Evolutionary conservation across 2,329 filamentous ascomycete species (phyloP).

Genomic region (Colletotrichum tanaceti): DNA sequence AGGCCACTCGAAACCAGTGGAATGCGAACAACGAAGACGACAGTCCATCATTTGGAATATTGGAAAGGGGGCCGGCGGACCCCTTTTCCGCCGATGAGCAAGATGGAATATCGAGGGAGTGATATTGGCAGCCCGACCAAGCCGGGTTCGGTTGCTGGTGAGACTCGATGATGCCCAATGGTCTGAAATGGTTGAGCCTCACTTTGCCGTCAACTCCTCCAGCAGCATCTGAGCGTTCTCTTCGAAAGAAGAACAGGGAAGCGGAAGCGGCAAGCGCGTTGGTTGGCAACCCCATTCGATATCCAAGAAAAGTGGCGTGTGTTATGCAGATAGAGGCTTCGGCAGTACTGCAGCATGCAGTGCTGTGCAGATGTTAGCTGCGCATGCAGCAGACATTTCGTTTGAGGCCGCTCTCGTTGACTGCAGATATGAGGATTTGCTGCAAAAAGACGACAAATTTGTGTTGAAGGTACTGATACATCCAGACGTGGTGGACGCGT

Average conservation of each 20-base stretch:
- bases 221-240: slow-evolving; percentile 17
- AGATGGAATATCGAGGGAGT: slow-evolving; percentile 5
- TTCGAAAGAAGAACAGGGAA: slow-evolving; percentile 11
- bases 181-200: slow-evolving; percentile 25
- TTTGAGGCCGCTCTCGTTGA: neutral
- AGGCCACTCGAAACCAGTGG: slow-evolving; percentile 23
- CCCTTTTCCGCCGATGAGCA: slow-evolving; percentile 18
- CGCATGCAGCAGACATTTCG: neutral
- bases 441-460: neutral
- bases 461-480: slow-evolving; percentile 25
- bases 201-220: slow-evolving; percentile 20
- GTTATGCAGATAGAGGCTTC: slow-evolving; percentile 20
- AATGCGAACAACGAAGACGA: slow-evolving; percentile 25
- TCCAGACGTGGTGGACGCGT: slow-evolving; percentile 13
- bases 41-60: slow-evolving; percentile 36
- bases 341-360: neutral
- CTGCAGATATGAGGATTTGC: neutral
- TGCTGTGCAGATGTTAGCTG: slow-evolving; percentile 1
- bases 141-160: slow-evolving; percentile 28
- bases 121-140: slow-evolving; percentile 6
- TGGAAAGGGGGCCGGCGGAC: slow-evolving; percentile 19
- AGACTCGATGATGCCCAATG: slow-evolving; percentile 40
- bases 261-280: slow-evolving; percentile 5
- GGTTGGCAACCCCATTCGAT: neutral
- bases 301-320: slow-evolving; percentile 10